Conservation (phyloP, 257 asterid species). For the Salvia hispanica region DNA sequence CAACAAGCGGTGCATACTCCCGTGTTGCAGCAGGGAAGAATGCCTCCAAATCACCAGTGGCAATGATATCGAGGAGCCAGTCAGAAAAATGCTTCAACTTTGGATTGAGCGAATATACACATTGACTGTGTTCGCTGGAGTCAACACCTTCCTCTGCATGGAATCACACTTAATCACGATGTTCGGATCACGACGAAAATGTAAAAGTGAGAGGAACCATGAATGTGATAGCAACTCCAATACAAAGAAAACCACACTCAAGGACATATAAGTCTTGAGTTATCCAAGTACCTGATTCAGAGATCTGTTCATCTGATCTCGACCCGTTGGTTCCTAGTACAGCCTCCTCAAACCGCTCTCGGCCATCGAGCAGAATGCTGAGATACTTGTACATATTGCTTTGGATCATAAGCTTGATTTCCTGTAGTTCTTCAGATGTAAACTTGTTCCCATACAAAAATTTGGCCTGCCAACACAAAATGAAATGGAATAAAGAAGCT, state of each 20-base stretch:
- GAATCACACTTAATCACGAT: not conserved
- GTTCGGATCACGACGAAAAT: too few relatives aligned
- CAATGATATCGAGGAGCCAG: constrained; percentile 87
- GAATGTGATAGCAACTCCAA: not conserved
- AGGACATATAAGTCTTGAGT: not conserved
- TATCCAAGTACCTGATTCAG: constrained; percentile 43
- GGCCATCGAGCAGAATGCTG: constrained; percentile 84
- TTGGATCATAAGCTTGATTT: constrained; percentile 89
- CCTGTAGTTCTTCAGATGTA: constrained; percentile 69
- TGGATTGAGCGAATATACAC: constrained; percentile 70
- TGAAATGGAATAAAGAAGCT: constrained; percentile 3
- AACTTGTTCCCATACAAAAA: constrained; percentile 73
- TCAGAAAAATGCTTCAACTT: constrained; percentile 80
- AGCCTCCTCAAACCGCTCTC: constrained; percentile 86
- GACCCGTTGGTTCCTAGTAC: constrained; percentile 37
- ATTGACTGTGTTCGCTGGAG: constrained; percentile 44
- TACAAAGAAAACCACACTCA: constrained; percentile 12
- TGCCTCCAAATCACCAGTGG: constrained; percentile 87
- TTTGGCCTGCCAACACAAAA: constrained; percentile 60
- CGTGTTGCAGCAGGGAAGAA: constrained; percentile 93
- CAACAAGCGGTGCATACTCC: constrained; percentile 88
- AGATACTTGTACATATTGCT: constrained; percentile 81
- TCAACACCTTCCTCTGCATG: constrained; percentile 52
- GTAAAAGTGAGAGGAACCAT: not conserved
- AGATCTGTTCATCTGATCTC: constrained; percentile 36